phyloP scores from a whole-genome alignment of 2,329 filamentous ascomycete genomes.

The Pyrenochaeta sp. region DNA sequence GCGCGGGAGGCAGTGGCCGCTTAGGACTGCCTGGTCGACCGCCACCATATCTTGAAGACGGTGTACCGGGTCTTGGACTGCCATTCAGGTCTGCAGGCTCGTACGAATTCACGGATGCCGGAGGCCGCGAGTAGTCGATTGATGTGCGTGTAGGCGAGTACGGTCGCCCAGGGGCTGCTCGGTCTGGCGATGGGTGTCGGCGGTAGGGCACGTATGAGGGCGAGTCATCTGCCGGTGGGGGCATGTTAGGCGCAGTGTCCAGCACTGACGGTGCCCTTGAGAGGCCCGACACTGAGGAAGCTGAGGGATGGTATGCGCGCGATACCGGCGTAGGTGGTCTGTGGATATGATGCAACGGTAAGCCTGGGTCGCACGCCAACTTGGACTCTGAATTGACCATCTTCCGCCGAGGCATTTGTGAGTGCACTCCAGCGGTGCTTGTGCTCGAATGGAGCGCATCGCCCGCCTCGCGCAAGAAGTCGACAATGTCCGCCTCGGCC shows the following conservation, averaged over 20 bases:
- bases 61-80: slow-evolving; percentile 87
- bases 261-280: slow-evolving; percentile 61
- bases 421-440: slow-evolving; percentile 7
- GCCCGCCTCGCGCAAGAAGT: slow-evolving; percentile 54
- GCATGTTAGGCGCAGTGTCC: slow-evolving; percentile 59
- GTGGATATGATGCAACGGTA: slow-evolving; percentile 46
- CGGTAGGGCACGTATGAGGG: slow-evolving; percentile 71
- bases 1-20: slow-evolving; percentile 86
- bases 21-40: slow-evolving; percentile 80
- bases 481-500: slow-evolving; percentile 52
- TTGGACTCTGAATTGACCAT: slow-evolving; percentile 33
- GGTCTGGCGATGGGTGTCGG: slow-evolving; percentile 60
- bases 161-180: slow-evolving; percentile 51
- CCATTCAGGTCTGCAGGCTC: slow-evolving; percentile 91
- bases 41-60: slow-evolving; percentile 86
- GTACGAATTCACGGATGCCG: slow-evolving; percentile 75
- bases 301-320: slow-evolving; percentile 60
- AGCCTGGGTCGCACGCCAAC: slow-evolving; percentile 42
- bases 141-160: slow-evolving; percentile 64
- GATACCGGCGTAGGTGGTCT: slow-evolving; percentile 52
- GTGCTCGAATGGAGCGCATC: slow-evolving; percentile 36
- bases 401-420: slow-evolving; percentile 36
- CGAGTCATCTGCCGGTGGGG: slow-evolving; percentile 67
- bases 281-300: slow-evolving; percentile 51
- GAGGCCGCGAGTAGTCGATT: slow-evolving; percentile 74